A percentile compares a stretch with the other conserved stretches of the same genome.
Evolutionary conservation across 2,329 filamentous ascomycete species (phyloP).

Genomic region (Metarhizium robertsii): DNA sequence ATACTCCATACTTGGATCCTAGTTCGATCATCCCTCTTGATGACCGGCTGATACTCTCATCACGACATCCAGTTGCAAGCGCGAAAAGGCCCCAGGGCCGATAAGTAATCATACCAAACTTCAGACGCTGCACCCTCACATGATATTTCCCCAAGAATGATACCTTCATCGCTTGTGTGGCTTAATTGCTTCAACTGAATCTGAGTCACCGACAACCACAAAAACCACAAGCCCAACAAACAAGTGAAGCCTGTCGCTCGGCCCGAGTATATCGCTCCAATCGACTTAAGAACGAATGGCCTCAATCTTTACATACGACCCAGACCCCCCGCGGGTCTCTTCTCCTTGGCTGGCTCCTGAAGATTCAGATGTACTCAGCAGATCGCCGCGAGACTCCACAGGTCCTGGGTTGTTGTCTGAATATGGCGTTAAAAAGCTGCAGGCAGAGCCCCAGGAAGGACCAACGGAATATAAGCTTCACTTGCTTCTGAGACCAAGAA

Average conservation of each 20-base stretch:
- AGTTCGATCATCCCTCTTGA: too few relatives aligned
- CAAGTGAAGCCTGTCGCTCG: background rate
- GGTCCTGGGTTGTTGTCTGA: constrained; percentile 40
- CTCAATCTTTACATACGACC: constrained; percentile 92
- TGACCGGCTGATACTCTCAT: too few relatives aligned
- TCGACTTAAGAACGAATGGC: constrained; percentile 48
- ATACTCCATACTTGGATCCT: too few relatives aligned
- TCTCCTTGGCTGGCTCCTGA: constrained; percentile 75
- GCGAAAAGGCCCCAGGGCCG: too few relatives aligned
- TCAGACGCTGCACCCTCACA: background rate
- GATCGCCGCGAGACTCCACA: constrained; percentile 19
- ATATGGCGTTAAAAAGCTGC: constrained; percentile 64
- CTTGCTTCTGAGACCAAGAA: constrained; percentile 68
- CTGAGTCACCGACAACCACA: background rate
- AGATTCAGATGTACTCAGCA: constrained; percentile 23
- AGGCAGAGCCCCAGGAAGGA: constrained; percentile 86
- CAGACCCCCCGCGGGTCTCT: constrained; percentile 75
- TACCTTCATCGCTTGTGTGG: background rate
- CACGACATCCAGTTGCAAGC: too few relatives aligned
- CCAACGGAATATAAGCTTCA: constrained; percentile 97
- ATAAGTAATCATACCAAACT: too few relatives aligned
- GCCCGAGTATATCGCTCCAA: background rate
- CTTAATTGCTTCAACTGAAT: background rate
- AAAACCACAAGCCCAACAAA: background rate
- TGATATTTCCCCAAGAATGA: background rate